Percentiles rank a stretch among this genome's conserved stretches.
Evolutionary conservation across 1,284 basidiomycete genomes (phyloP).

Genomic region (Naganishia liquefaciens): DNA sequence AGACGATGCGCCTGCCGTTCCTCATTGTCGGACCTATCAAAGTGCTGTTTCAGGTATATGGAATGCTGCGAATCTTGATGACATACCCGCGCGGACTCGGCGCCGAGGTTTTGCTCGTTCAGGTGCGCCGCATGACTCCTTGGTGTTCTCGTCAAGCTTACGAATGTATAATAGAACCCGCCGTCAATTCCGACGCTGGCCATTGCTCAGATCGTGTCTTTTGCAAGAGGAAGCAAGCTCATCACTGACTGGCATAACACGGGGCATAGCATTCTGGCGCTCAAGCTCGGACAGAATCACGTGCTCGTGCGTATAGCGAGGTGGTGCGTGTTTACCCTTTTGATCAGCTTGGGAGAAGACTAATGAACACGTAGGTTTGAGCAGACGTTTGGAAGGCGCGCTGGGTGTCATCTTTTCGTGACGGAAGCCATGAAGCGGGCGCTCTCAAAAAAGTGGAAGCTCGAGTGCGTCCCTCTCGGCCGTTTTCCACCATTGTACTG

Average conservation of each 20-base stretch:
- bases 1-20: slow-evolving; percentile 13
- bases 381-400: slow-evolving; percentile 69
- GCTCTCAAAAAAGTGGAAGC: slow-evolving; percentile 71
- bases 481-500: not conserved
- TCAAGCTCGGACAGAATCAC: slow-evolving; percentile 71
- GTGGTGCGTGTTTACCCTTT: slow-evolving; percentile 57
- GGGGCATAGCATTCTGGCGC: slow-evolving; percentile 86
- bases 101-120: slow-evolving; percentile 84
- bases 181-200: slow-evolving; percentile 92
- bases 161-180: slow-evolving; percentile 89
- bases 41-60: slow-evolving; percentile 67
- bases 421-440: slow-evolving; percentile 80
- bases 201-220: slow-evolving; percentile 73
- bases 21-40: slow-evolving; percentile 70
- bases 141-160: slow-evolving; percentile 30
- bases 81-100: slow-evolving; percentile 44
- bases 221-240: slow-evolving; percentile 71
- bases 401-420: slow-evolving; percentile 91
- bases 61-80: slow-evolving; percentile 64
- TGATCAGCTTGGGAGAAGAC: not conserved
- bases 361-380: slow-evolving; percentile 68
- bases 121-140: slow-evolving; percentile 60
- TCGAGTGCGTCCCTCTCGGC: slow-evolving; percentile 64
- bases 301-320: slow-evolving; percentile 72
- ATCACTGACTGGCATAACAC: slow-evolving; percentile 99